Conservation (phyloP, 176 grass and related monocot species). For the Zizania latifolia region DNA sequence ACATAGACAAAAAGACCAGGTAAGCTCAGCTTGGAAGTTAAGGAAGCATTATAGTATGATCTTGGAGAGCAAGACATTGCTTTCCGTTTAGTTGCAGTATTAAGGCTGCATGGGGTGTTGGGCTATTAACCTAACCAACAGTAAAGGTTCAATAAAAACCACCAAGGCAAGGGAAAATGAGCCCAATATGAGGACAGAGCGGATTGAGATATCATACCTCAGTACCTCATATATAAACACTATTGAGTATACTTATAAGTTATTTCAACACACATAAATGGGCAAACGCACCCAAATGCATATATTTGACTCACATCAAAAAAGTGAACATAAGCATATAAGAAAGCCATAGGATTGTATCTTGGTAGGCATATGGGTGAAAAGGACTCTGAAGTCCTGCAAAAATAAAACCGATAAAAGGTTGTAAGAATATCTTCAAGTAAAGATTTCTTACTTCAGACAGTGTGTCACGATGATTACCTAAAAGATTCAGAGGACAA, state of each 20-base stretch:
- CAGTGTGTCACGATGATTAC: slow-evolving; percentile 34
- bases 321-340: slow-evolving; percentile 96
- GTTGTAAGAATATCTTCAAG: slow-evolving; percentile 22
- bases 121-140: not conserved
- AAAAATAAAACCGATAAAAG: slow-evolving; percentile 19
- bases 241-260: not conserved
- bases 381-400: slow-evolving; percentile 95
- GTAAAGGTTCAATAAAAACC: not conserved
- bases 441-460: slow-evolving; percentile 13
- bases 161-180: too few species aligned
- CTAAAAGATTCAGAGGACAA: slow-evolving; percentile 94
- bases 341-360: slow-evolving; percentile 97
- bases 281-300: not conserved
- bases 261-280: not conserved
- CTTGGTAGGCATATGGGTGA: slow-evolving; percentile 95
- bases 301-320: slow-evolving; percentile 81
- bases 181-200: not conserved
- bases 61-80: not conserved
- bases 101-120: too few species aligned
- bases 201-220: not conserved
- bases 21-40: not conserved
- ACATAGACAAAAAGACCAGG: not conserved
- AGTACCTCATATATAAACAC: not conserved
- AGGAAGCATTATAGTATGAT: too few species aligned
- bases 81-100: not conserved